Evolutionary conservation across 306 rosid genomes (phyloP), one percentile per base, ranked within the genome.

Genomic region (Calophaca sinica): DNA sequence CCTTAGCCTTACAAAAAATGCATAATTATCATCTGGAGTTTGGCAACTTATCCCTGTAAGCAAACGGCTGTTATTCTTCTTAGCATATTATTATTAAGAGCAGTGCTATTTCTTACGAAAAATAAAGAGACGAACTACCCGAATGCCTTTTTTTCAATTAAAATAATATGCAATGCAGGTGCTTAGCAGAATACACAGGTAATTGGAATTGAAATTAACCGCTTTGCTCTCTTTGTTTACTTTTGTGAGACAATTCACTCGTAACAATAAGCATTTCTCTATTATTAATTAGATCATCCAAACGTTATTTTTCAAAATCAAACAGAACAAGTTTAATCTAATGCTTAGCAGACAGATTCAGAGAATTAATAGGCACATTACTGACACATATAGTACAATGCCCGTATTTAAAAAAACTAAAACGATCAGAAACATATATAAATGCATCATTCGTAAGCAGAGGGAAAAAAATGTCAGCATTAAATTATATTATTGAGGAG

Each of bases 351-450:
- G 72, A 42, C 50, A 49, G 13, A 28, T 70, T 70, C 67, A 51
- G 77, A 70, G 72, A 78, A 78, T 49, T 69, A 70, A 50, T 70
- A 41, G 64, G 5, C 54, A 58, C 54, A 68, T 62, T 14, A n/a
- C 59, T 59, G 33, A 38, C 77, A 62, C 52, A 44, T 2, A 42
- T 72, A 4, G 49, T 13, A 57, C 73, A 72, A 54, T 72, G 74
- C 2, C 50, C 10, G 45, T 9, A 39, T 55, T 72, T 12, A 33
- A 54, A 71, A 70, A 41, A 26, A 42, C 15, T 59, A 14, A 42
- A 70, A 29, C 26, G 26, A 20, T 20, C 26, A 20, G 26, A 20
- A 20, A 20, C 26, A 20, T 20, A 20, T 20, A 20, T 20, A 20
- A 20, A 20, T 20, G 26, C 26, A 20, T 20, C 26, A 20, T 20